These are phyloP conservation scores for Cryptosporidium sp. DNA, from an alignment of 169 alveolate genomes.

Conservation along the genomic window DNA sequence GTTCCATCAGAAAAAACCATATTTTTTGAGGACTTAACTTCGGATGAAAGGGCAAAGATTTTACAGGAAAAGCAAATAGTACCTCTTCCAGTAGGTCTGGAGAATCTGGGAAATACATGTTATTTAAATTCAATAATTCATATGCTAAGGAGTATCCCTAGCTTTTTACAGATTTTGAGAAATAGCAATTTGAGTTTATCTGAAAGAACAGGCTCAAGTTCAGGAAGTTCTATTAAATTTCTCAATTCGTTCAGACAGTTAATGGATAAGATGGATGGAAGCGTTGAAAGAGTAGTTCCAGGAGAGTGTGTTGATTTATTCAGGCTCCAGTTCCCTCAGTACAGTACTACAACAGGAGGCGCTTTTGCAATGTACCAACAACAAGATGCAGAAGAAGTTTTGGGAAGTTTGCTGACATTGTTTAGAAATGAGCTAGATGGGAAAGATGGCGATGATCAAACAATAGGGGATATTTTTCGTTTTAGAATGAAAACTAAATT, in stretches of 20 bases:
- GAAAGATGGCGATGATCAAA: slow-evolving; percentile 46
- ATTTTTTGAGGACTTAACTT: slow-evolving; percentile 92
- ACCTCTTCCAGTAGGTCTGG: slow-evolving; percentile 91
- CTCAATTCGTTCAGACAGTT: slow-evolving; percentile 81
- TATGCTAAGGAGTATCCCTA: slow-evolving; percentile 80
- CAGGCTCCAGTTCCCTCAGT: slow-evolving; percentile 66
- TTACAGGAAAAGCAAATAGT: slow-evolving; percentile 86
- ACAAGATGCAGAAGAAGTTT: slow-evolving; percentile 83
- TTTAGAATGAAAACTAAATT: slow-evolving; percentile 81
- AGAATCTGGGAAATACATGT: slow-evolving; percentile 95
- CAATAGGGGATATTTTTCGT: slow-evolving; percentile 83
- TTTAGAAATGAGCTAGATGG: slow-evolving; percentile 73
- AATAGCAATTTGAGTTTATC: slow-evolving; percentile 4
- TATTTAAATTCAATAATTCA: slow-evolving; percentile 92
- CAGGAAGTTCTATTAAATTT: slow-evolving; percentile 75
- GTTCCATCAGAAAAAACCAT: slow-evolving; percentile 84
- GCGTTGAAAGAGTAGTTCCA: slow-evolving; percentile 42
- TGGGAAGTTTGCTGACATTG: slow-evolving; percentile 83
- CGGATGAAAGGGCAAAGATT: slow-evolving; percentile 90
- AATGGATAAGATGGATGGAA: slow-evolving; percentile 80
- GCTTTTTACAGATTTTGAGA: slow-evolving; percentile 29
- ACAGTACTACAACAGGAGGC: slow-evolving; percentile 55
- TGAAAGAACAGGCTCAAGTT: neutral
- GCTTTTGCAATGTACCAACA: slow-evolving; percentile 74
- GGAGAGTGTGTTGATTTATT: slow-evolving; percentile 43